Base-by-base conservation (phyloP, 306 rosid genomes). In the Inga oerstediana region DNA sequence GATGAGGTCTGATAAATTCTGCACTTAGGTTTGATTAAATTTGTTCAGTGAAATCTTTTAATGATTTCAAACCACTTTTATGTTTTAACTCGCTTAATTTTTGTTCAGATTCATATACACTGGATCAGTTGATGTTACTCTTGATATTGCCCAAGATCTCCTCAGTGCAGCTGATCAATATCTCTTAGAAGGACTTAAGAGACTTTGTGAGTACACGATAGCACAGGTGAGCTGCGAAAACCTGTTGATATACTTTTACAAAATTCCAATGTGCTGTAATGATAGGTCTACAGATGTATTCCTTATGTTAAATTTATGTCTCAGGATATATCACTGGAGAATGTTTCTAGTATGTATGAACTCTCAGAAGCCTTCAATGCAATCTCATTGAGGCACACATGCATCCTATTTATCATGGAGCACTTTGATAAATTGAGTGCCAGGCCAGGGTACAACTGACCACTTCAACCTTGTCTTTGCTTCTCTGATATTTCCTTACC, bases 161-260 rank as follows among this genome's bases (percentile, higher is more conserved):
- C 97, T 96, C 72, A 83, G 97, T 88, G 99, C 97, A 80, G 99
- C 99, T 54, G 99, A 96, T 91, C 98, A 96, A 87, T 96, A 96
- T 89, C 99, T 96, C 86, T 87, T 96, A 88, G 98, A 94, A 87
- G 99, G 99, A 77, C 97, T 96, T 44, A 96, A 96, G 91, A 94
- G 97, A 86, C 97, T 89, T 67, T 96, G 97, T 34, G 99, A 96
- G 85, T 96, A 92, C 84, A 88, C 97, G 9, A 94, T 96, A 72
- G 99, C 98, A 70, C 98, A 91, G 94, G 99, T 96, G 87, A 85
- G 90, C 76, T 51, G 39, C 44, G 49, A 77, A 77, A 46, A 15
- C 51, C 76, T n/a, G 24, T 82, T 73, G 68, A n/a, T 20, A 61
- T 41, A 49, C 10, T 27, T 71, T 6, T 22, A 6, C 12, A 24